These are phyloP conservation scores for Fusarium xyrophilum DNA, from an alignment of 2,329 filamentous ascomycete genomes.

Conservation along the genomic window DNA sequence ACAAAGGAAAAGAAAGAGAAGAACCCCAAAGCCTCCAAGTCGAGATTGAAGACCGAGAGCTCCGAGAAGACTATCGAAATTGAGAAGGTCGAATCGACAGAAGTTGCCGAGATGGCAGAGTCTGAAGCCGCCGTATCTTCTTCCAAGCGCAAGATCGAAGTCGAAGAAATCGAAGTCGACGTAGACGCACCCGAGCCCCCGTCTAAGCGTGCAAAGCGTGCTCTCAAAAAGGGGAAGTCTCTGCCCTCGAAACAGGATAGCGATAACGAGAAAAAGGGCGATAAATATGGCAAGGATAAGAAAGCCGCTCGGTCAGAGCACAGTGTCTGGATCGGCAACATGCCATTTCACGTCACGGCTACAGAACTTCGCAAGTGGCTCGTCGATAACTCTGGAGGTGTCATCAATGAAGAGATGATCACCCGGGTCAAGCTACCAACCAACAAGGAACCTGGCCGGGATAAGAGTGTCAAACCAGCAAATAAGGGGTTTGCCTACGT, in stretches of 20 bases:
- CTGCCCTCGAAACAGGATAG: slow-evolving; percentile 53
- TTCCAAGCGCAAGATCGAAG: slow-evolving; percentile 72
- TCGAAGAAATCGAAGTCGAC: slow-evolving; percentile 86
- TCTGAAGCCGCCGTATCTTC: slow-evolving; percentile 30
- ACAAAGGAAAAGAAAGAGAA: slow-evolving; percentile 41
- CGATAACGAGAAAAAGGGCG: slow-evolving; percentile 46
- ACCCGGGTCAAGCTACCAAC: slow-evolving; percentile 84
- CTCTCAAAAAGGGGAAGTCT: slow-evolving; percentile 82
- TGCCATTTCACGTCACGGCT: slow-evolving; percentile 82
- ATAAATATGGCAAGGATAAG: slow-evolving; percentile 49
- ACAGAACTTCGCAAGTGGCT: slow-evolving; percentile 80
- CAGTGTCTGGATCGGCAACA: slow-evolving; percentile 95
- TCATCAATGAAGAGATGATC: slow-evolving; percentile 73
- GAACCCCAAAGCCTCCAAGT: slow-evolving; percentile 30
- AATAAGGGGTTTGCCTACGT: slow-evolving; percentile 98
- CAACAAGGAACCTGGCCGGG: slow-evolving; percentile 56
- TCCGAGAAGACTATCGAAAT: slow-evolving; percentile 9
- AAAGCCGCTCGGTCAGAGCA: slow-evolving; percentile 72
- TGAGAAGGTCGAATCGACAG: slow-evolving; percentile 22
- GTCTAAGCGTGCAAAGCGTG: slow-evolving; percentile 90
- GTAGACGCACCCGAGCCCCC: slow-evolving; percentile 88
- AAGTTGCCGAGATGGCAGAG: slow-evolving; percentile 22
- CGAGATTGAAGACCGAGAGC: slow-evolving; percentile 22
- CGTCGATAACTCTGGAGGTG: slow-evolving; percentile 71
- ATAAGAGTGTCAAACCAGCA: slow-evolving; percentile 44